Base-by-base conservation (phyloP, 768 basidiomycete genomes). In the Tricholoma sp. region DNA sequence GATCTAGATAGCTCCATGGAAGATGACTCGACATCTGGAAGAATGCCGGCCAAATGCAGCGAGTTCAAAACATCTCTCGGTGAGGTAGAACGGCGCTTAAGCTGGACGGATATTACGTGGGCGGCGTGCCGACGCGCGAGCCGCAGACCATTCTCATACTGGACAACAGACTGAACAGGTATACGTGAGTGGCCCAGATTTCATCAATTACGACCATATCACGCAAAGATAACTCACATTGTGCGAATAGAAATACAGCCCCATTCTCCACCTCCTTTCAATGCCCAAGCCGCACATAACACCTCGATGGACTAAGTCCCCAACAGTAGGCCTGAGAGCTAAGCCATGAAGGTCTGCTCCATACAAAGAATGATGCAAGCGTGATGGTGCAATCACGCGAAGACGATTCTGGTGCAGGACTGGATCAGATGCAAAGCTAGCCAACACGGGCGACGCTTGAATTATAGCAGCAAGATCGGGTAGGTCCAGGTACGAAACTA, bases 401-500 rank as follows among this genome's bases (percentile, higher is more conserved):
- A 89, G 66, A 11, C 89, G 81, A 55, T 78, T 75, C 45, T 74
- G 78, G 62, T 89, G 86, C 32, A 91, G 70, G 9, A 84, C 77
- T 0, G 83, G 85, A 66, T 90, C 88, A 6, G 75, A 67, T 10
- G 85, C 79, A 52, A 89, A 72, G 6, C 63, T 65, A 7, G 76
- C 75, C 6, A 89, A 73, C 20, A 66, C 57, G 28, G 76, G 80
- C 52, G 73, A 78, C 28, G 78, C 73, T 54, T 72, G 77, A 7
- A 80, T 76, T 39, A 88, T 66, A 1, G 74, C 63, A 48, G 78
- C 79, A 47, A 89, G 78, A 65, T 91, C 89, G 0, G 89, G 88
- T 6, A 89, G 68, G 68, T 90, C 89, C 54, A 91, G 75, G 66
- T 81, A 90, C 0, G 84, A 83, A 45, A 87, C 88, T 89, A 55